These are phyloP conservation scores for Alternaria incomplexa DNA, from an alignment of 2,329 filamentous ascomycete species.

Conservation along the genomic window DNA sequence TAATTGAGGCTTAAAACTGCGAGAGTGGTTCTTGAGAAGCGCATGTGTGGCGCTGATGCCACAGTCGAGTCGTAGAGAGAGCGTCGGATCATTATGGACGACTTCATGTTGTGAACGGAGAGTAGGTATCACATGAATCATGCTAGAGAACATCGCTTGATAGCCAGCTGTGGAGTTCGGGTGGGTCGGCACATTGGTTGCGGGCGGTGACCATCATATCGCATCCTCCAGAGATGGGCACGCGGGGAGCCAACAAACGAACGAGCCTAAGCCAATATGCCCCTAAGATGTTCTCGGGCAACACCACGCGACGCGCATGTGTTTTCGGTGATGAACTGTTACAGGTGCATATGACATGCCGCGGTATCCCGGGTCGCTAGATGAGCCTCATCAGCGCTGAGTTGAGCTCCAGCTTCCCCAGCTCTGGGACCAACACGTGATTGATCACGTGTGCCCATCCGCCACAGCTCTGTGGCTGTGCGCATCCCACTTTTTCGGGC, in stretches of 20 bases:
- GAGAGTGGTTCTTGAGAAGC: background rate
- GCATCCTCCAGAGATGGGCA: constrained; percentile 2
- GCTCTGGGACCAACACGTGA: background rate
- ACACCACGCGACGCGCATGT: background rate
- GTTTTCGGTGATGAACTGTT: background rate
- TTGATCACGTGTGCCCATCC: background rate
- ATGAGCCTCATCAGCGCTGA: background rate
- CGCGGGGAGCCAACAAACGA: background rate
- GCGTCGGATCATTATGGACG: background rate
- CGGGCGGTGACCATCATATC: constrained; percentile 5
- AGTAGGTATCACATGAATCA: constrained; percentile 3
- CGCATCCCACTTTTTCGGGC: constrained; percentile 21
- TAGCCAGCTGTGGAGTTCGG: constrained; percentile 7
- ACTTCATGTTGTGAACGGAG: background rate
- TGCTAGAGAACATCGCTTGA: constrained; percentile 5
- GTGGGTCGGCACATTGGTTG: constrained; percentile 14
- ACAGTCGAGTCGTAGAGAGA: background rate
- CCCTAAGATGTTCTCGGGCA: background rate
- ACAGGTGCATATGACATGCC: background rate
- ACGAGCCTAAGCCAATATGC: constrained; percentile 4
- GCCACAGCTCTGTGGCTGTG: constrained; percentile 10
- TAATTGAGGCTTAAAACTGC: background rate
- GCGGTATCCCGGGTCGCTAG: background rate
- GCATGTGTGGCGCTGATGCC: background rate
- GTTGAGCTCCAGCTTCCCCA: background rate